Evolutionary conservation across 1,284 basidiomycete species (phyloP).

Genomic region (Pterula multifida): DNA sequence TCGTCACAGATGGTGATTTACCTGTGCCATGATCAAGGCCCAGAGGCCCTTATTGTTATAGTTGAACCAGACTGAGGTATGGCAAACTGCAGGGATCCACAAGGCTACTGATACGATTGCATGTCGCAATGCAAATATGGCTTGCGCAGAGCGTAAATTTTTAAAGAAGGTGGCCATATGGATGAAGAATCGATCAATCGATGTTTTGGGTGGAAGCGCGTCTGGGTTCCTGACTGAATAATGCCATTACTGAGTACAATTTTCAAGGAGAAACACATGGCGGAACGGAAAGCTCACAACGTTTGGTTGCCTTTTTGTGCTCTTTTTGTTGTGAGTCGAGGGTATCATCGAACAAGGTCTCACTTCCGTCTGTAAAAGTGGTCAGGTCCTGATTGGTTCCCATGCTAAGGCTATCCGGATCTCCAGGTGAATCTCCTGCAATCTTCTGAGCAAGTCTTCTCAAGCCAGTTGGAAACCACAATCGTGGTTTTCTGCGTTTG

Average conservation of each 20-base stretch:
- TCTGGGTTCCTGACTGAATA: conserved; percentile 22
- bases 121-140: conserved; percentile 25
- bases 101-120: conserved; percentile 27
- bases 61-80: conserved; percentile 25
- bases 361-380: neutral
- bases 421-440: conserved; percentile 10
- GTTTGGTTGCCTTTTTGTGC: neutral
- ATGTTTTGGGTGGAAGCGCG: conserved; percentile 21
- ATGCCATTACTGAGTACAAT: neutral
- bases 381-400: neutral
- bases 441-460: conserved; percentile 22
- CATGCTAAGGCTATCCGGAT: conserved; percentile 8
- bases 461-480: conserved; percentile 29
- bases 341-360: neutral
- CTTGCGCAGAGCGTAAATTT: conserved; percentile 23
- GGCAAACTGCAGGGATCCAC: conserved; percentile 28
- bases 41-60: conserved; percentile 29
- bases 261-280: neutral
- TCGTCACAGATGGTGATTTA: neutral
- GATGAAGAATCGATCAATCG: conserved; percentile 18
- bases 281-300: neutral
- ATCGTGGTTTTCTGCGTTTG: conserved; percentile 19
- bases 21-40: conserved; percentile 30
- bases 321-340: neutral
- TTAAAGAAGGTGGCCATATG: conserved; percentile 16